Percentiles rank a stretch among this genome's conserved stretches.
Evolutionary conservation across 129 eudicot genomes (phyloP).

Genomic region (Tagetes patula): DNA sequence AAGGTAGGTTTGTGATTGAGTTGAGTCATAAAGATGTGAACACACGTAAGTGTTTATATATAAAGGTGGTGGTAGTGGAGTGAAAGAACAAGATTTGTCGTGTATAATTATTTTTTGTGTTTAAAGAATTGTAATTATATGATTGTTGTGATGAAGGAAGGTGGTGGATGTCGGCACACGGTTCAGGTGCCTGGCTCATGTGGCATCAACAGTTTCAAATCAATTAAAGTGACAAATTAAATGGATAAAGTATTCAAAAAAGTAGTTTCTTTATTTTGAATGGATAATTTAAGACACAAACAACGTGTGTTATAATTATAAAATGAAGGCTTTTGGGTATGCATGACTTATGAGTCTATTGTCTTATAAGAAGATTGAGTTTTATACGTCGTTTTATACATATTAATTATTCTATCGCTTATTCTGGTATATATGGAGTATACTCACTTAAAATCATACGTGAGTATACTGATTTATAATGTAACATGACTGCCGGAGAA

Average conservation of each 20-base stretch:
- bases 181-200: slow-evolving; percentile 36
- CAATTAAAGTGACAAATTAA: not conserved
- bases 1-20: slow-evolving; percentile 28
- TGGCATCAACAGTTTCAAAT: slow-evolving; percentile 24
- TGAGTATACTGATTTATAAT: not conserved
- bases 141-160: slow-evolving; percentile 27
- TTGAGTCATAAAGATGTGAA: slow-evolving; percentile 38
- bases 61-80: slow-evolving; percentile 26
- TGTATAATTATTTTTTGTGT: not conserved
- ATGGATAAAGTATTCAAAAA: slow-evolving; percentile 26
- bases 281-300: slow-evolving; percentile 2
- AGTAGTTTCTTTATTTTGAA: not conserved
- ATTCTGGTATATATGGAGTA: too few species aligned
- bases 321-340: not conserved
- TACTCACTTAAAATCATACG: not conserved
- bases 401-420: too few species aligned
- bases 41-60: slow-evolving; percentile 27
- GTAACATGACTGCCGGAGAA: too few species aligned
- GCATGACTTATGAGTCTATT: not conserved
- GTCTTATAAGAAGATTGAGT: not conserved
- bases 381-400: too few species aligned
- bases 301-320: not conserved
- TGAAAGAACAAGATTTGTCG: slow-evolving; percentile 20
- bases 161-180: slow-evolving; percentile 37
- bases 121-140: slow-evolving; percentile 5